These are phyloP conservation scores for Xylariaceae sp. DNA, from an alignment of 2,329 filamentous ascomycete genomes.

Conservation along the genomic window DNA sequence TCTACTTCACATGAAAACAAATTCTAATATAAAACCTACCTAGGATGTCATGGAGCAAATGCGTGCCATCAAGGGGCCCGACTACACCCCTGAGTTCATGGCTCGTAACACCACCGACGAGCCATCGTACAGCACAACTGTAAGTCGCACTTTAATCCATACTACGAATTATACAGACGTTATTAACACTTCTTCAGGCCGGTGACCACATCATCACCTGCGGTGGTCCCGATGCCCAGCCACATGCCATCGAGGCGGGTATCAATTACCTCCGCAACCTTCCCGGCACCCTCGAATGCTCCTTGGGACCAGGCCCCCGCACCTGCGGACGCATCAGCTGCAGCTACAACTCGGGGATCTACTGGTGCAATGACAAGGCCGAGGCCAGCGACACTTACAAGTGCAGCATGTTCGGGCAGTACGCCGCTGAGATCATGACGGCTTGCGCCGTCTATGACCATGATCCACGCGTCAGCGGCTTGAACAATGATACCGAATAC, in stretches of 20 bases:
- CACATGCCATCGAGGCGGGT: neutral
- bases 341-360: conserved; percentile 5
- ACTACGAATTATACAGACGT: too few relatives aligned
- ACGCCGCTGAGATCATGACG: neutral
- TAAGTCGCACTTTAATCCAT: too few relatives aligned
- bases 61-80: conserved; percentile 7
- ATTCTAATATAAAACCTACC: neutral
- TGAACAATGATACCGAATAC: neutral
- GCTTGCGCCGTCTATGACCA: neutral
- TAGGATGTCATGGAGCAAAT: conserved; percentile 10
- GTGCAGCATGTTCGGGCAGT: conserved; percentile 3
- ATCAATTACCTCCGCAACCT: neutral
- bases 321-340: conserved; percentile 12
- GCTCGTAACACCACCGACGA: neutral
- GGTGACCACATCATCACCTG: neutral
- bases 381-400: neutral
- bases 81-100: conserved; percentile 7
- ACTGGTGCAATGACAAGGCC: neutral
- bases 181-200: neutral
- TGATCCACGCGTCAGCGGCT: neutral
- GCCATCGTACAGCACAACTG: too few relatives aligned
- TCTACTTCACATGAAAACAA: neutral
- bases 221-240: neutral
- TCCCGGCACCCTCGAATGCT: neutral
- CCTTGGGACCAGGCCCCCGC: neutral